A percentile compares a stretch with the other conserved stretches of the same genome.
Conservation (phyloP, 176 grass and related monocot genomes). For the Cocos nucifera region DNA sequence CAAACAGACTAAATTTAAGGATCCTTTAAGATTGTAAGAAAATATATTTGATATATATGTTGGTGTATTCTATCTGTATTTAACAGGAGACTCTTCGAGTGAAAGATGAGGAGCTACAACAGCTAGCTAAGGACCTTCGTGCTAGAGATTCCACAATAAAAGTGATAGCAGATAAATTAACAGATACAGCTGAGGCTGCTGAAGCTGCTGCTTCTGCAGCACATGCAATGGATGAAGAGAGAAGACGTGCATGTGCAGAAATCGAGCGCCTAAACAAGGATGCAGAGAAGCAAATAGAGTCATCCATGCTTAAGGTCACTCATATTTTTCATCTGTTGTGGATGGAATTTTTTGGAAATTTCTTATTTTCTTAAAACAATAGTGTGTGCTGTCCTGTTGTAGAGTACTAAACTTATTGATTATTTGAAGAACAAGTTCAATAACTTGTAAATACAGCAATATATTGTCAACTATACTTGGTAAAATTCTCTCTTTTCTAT, state of each 20-base stretch:
- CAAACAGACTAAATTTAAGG: no score
- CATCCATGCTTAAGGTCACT: constrained; percentile 55
- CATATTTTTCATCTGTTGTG: background rate
- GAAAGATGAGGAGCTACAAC: constrained; percentile 92
- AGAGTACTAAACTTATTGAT: no score
- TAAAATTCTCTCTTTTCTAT: no score
- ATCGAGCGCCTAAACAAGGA: constrained; percentile 59
- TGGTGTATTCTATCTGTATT: constrained; percentile 1
- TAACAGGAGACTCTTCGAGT: constrained; percentile 84
- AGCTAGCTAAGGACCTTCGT: constrained; percentile 79
- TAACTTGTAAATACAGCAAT: no score
- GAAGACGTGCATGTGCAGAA: constrained; percentile 50
- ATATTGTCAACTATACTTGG: no score
- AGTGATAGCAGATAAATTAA: constrained; percentile 83
- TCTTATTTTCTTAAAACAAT: no score
- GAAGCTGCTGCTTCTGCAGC: constrained; percentile 79
- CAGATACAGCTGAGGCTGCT: constrained; percentile 78
- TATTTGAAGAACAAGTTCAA: no score
- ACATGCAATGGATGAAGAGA: constrained; percentile 69
- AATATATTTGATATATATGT: background rate
- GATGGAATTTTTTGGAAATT: no score
- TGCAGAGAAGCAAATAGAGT: constrained; percentile 53
- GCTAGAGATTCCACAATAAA: constrained; percentile 77
- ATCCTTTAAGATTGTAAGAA: no score
- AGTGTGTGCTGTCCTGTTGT: no score